Conservation (phyloP, 2,329 filamentous ascomycete genomes). For the Ophiosphaerella narmari region DNA sequence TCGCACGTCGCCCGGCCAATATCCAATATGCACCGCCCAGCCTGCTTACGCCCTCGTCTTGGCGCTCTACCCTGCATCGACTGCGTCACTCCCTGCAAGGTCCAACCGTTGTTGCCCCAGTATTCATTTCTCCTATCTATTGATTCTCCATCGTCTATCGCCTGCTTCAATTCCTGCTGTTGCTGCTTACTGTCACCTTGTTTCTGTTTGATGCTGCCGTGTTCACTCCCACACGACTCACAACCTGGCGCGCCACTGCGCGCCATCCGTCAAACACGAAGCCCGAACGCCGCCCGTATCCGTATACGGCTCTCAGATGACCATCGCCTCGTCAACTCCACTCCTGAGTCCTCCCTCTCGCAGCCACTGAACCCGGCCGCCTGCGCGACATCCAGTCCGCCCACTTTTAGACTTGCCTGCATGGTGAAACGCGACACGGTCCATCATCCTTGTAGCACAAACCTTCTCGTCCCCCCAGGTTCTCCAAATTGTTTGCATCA, state of each 20-base stretch:
- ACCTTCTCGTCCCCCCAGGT: too few relatives aligned
- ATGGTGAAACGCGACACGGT: slow-evolving; percentile 19
- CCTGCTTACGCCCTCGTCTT: not conserved
- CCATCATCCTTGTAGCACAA: slow-evolving; percentile 3
- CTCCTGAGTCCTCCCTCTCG: not conserved
- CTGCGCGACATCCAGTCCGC: slow-evolving; percentile 7
- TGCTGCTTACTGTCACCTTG: not conserved
- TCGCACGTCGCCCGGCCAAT: not conserved
- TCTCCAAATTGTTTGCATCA: too few relatives aligned
- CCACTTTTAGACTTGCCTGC: slow-evolving; percentile 4
- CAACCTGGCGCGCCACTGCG: not conserved
- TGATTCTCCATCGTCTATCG: not conserved
- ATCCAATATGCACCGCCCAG: not conserved
- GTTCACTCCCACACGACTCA: too few relatives aligned
- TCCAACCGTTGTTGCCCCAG: not conserved
- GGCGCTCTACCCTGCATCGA: not conserved
- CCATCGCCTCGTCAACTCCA: not conserved
- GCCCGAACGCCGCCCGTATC: not conserved
- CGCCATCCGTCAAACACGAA: slow-evolving; percentile 1
- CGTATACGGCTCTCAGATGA: not conserved
- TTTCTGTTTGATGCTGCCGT: too few relatives aligned
- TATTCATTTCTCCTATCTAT: slow-evolving; percentile 1
- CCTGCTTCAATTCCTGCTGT: not conserved
- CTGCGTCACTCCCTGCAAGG: not conserved
- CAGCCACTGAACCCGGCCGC: not conserved